Evolutionary conservation across 257 asterid species (phyloP), one percentile per base, ranked within the genome.

Genomic region (Handroanthus guayacan): DNA sequence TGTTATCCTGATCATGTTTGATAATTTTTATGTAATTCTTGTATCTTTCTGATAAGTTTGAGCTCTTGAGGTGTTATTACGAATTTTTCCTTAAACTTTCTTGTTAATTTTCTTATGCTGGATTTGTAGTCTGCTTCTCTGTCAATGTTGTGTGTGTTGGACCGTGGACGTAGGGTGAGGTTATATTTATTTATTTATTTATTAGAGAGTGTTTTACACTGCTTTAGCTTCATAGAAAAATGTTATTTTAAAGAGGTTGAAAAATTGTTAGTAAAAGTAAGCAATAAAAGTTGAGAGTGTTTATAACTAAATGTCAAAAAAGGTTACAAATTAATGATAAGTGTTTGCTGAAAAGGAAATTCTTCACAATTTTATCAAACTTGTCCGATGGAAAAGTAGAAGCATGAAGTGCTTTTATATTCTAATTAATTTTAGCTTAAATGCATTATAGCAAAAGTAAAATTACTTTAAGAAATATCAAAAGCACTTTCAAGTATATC

Each of bases 21-120:
- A 45, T 39, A 9, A 12, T 44, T 72, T 69, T 51, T 44, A 44
- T 68, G 67, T 54, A 60, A 41, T 75, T 63, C 16, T 79, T 25
- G 37, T 36, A 51, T 76, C 57, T 71, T 56, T 75, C 55, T 52
- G 20, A 52, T 48, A 48, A 3, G 13, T 48, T 48, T 48, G 55
- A 48, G 55, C 13, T 9, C 13, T 31, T 60, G 45, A 25, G 54
- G 25, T 72, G 48, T 6, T n/a, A 55, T 31, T 18, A 44, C 55
- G 69, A 41, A 17, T 14, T 72, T 67, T 55, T 34, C 31, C 8
- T 48, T n/a, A 13, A 41, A 36, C 4, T 20, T 37, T 63, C 5
- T 63, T 0, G 5, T 31, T 25, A 2, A 5, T 16, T 31, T 43
- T 78, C 47, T 45, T 16, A 44, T 41, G 75, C 41, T 9, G 31